phyloP scores from a whole-genome alignment of 192 early-diverging fungal species.

The Coemansia sp. region DNA sequence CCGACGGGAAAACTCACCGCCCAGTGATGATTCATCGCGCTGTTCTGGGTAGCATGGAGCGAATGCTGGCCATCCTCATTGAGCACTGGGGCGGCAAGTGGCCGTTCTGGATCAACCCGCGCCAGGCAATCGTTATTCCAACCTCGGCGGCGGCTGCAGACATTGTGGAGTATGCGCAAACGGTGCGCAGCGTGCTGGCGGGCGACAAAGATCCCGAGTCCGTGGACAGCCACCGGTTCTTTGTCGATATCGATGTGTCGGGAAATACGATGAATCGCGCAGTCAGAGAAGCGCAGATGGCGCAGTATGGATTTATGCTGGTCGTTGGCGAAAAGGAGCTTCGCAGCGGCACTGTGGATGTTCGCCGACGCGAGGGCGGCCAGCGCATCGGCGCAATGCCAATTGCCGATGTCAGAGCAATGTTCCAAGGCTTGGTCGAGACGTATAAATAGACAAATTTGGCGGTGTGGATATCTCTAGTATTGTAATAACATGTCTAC shows the following conservation, averaged over 20 bases:
- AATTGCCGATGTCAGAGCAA: conserved; percentile 57
- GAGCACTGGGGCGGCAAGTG: conserved; percentile 91
- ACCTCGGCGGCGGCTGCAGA: conserved; percentile 43
- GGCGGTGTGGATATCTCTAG: background rate
- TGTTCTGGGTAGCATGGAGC: conserved; percentile 87
- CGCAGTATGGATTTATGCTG: conserved; percentile 86
- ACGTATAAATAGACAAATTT: conserved; percentile 38
- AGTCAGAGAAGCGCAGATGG: conserved; percentile 78
- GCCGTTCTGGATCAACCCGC: conserved; percentile 95
- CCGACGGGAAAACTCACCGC: conserved; percentile 63
- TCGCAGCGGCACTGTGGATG: conserved; percentile 67
- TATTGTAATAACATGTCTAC: conserved; percentile 9
- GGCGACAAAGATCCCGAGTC: conserved; percentile 43
- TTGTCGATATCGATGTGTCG: conserved; percentile 79
- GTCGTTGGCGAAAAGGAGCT: conserved; percentile 87
- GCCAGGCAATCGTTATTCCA: conserved; percentile 88
- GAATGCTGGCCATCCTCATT: conserved; percentile 94
- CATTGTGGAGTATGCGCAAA: conserved; percentile 70
- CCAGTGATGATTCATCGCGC: conserved; percentile 98
- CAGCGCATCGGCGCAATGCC: conserved; percentile 63
- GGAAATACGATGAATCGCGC: conserved; percentile 71
- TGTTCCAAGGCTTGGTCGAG: conserved; percentile 63
- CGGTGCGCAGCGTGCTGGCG: conserved; percentile 52
- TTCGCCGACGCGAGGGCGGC: conserved; percentile 69
- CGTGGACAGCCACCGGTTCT: conserved; percentile 65